Conservation (phyloP, 2,329 filamentous ascomycete species). For the Volutella citrinella region DNA sequence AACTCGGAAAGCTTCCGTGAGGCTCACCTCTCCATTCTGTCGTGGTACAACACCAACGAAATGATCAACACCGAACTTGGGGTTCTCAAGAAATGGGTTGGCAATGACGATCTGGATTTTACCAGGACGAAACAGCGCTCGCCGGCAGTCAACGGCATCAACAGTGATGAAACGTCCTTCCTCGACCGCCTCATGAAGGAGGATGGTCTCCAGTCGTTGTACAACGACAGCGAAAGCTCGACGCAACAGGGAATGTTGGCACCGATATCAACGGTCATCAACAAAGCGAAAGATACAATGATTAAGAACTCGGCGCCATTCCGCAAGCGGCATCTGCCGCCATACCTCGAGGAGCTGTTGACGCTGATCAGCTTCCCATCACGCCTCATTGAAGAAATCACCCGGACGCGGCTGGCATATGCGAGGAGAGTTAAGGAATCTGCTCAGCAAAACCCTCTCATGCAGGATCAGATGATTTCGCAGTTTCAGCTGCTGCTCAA, state of each 20-base stretch:
- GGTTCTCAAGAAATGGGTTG: conserved; percentile 93
- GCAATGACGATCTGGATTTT: conserved; percentile 93
- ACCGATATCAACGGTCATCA: conserved; percentile 80
- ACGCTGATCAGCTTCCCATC: conserved; percentile 97
- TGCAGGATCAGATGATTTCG: conserved; percentile 96
- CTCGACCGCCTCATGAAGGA: conserved; percentile 94
- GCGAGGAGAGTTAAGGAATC: conserved; percentile 95
- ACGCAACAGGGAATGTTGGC: conserved; percentile 73
- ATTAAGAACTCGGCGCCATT: conserved; percentile 85
- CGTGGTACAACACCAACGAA: conserved; percentile 96
- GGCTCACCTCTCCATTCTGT: conserved; percentile 83
- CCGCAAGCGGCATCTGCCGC: conserved; percentile 83
- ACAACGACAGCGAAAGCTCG: conserved; percentile 60
- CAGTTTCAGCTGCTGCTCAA: conserved; percentile 94
- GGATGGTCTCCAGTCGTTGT: conserved; percentile 87
- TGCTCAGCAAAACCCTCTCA: conserved; percentile 84
- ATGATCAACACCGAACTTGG: conserved; percentile 93
- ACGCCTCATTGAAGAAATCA: conserved; percentile 93
- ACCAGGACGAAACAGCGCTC: conserved; percentile 69
- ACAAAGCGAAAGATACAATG: conserved; percentile 88
- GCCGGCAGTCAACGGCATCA: conserved; percentile 63
- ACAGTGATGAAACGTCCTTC: conserved; percentile 85
- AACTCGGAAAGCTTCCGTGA: conserved; percentile 74
- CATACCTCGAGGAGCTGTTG: conserved; percentile 93
- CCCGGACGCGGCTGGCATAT: conserved; percentile 85